Conservation (phyloP, 805 yeast genomes). For the Saturnispora serradocipensis region DNA sequence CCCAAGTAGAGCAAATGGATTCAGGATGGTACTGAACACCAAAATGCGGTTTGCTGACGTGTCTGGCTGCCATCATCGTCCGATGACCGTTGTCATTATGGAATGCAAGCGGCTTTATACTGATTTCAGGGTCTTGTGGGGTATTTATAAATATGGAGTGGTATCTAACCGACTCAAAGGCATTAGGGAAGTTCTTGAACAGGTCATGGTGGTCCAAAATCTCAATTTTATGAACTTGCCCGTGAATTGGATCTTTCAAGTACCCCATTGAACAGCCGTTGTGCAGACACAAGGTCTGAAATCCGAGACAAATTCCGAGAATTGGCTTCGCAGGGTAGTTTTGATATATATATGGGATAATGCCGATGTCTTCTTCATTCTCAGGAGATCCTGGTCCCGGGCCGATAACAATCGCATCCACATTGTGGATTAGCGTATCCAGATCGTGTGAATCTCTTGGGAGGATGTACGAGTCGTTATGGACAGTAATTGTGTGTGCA, state of each 20-base stretch:
- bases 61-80: conserved; percentile 75
- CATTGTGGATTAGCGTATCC: conserved; percentile 34
- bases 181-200: conserved; percentile 32
- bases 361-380: conserved; percentile 55
- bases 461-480: conserved; percentile 45
- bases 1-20: conserved; percentile 72
- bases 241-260: conserved; percentile 64
- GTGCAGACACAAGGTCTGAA: conserved; percentile 66
- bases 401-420: conserved; percentile 78
- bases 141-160: conserved; percentile 63
- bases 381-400: conserved; percentile 97
- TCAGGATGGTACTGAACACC: conserved; percentile 99
- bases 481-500: conserved; percentile 45
- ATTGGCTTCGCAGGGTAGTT: conserved; percentile 45
- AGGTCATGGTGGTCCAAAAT: conserved; percentile 24
- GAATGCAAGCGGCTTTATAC: conserved; percentile 51
- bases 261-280: conserved; percentile 46
- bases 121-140: conserved; percentile 9
- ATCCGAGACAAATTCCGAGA: conserved; percentile 89
- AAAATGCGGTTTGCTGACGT: conserved; percentile 53
- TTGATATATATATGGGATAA: conserved; percentile 48
- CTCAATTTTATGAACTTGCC: conserved; percentile 59
- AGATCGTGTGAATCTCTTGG: conserved; percentile 30
- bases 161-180: conserved; percentile 70
- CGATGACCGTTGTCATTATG: conserved; percentile 33